These are phyloP conservation scores for Verticillium zaregamsianum DNA, from an alignment of 2,329 filamentous ascomycete species.

Conservation along the genomic window DNA sequence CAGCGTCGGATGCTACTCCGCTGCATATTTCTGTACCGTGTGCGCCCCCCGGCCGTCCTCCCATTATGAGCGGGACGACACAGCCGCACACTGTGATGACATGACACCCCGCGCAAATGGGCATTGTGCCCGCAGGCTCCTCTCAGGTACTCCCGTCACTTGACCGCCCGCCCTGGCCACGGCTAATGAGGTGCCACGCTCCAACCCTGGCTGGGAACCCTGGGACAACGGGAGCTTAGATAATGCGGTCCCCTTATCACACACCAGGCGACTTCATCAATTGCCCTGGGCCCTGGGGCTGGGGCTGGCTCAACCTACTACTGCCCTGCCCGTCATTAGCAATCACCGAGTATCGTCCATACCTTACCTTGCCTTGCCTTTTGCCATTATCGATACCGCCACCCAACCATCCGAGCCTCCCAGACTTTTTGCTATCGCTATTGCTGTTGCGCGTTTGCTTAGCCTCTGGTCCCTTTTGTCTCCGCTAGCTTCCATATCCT, in stretches of 20 bases:
- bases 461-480: background rate
- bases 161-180: background rate
- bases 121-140: background rate
- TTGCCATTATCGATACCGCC: background rate
- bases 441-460: background rate
- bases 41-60: background rate
- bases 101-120: background rate
- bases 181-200: background rate
- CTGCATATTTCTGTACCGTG: background rate
- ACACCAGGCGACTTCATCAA: constrained; percentile 4
- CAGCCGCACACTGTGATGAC: background rate
- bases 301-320: background rate
- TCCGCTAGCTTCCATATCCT: background rate
- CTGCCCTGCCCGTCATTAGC: constrained; percentile 2
- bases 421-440: background rate
- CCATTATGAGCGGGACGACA: no score
- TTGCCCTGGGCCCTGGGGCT: background rate
- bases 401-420: background rate
- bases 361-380: background rate
- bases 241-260: constrained; percentile 6
- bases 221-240: constrained; percentile 3
- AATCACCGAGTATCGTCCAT: background rate
- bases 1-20: background rate
- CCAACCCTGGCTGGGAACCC: background rate
- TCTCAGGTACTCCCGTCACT: background rate